A percentile compares a stretch with the other conserved stretches of the same genome.
These are phyloP conservation scores for Fusarium sacchari DNA, from an alignment of 2,329 filamentous ascomycete genomes.

Conservation along the genomic window DNA sequence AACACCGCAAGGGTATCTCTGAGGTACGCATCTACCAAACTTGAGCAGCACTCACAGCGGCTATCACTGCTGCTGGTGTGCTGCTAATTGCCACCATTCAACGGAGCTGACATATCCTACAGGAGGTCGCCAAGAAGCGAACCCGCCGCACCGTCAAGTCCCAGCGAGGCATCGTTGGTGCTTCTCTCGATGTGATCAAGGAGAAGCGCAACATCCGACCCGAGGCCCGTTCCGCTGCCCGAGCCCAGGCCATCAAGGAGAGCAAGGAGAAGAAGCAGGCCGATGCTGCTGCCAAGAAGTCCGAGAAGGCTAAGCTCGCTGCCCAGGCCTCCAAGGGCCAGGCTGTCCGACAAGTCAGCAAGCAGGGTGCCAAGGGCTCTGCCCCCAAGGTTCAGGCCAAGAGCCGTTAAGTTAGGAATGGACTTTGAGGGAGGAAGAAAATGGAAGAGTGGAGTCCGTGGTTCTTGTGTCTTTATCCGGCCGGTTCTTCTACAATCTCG, in stretches of 20 bases:
- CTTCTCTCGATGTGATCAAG: slow-evolving; percentile 99
- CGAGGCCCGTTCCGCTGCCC: slow-evolving; percentile 93
- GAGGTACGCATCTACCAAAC: slow-evolving; percentile 75
- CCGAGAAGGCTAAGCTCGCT: slow-evolving; percentile 97
- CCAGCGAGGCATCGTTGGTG: slow-evolving; percentile 99
- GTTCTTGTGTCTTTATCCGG: slow-evolving; percentile 56
- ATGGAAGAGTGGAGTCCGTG: slow-evolving; percentile 51
- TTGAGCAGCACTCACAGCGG: not conserved
- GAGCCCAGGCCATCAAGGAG: slow-evolving; percentile 91
- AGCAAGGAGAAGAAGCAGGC: slow-evolving; percentile 98
- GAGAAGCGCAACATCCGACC: slow-evolving; percentile 95
- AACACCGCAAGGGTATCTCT: slow-evolving; percentile 99
- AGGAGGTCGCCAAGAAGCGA: slow-evolving; percentile 99
- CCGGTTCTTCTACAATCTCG: slow-evolving; percentile 55
- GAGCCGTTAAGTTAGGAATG: slow-evolving; percentile 69
- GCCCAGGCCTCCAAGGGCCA: slow-evolving; percentile 79
- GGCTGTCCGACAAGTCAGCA: slow-evolving; percentile 84
- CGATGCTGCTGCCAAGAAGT: slow-evolving; percentile 92
- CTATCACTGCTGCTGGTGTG: not conserved
- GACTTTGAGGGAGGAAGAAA: slow-evolving; percentile 36
- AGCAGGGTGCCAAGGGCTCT: slow-evolving; percentile 96
- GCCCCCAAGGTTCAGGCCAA: slow-evolving; percentile 85
- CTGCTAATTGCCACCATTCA: not conserved
- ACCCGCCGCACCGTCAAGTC: slow-evolving; percentile 97
- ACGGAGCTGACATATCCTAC: slow-evolving; percentile 57